A percentile compares a stretch with the other conserved stretches of the same genome.
Conservation (phyloP, 331 rosid species). For the Telfairia occidentalis region DNA sequence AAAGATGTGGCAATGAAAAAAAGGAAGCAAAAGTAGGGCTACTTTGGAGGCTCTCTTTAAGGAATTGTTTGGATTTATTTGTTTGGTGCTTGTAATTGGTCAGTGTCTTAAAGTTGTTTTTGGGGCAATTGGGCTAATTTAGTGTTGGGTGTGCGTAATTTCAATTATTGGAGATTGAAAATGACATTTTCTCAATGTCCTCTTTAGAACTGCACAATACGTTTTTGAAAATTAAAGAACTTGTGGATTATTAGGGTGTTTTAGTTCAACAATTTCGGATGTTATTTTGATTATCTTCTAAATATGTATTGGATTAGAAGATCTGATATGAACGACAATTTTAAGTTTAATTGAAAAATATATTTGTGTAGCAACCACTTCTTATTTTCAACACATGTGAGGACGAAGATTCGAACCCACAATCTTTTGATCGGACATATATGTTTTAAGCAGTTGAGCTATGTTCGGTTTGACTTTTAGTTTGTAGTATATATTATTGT, state of each 20-base stretch:
- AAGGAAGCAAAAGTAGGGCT: slow-evolving; percentile 3
- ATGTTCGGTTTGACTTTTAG: no score
- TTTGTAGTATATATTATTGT: no score
- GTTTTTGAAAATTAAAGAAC: neutral
- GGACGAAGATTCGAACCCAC: no score
- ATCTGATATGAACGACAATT: neutral
- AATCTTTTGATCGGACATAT: no score
- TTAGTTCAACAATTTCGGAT: neutral
- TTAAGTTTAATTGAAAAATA: neutral
- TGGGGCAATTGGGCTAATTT: neutral
- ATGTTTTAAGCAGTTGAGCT: no score
- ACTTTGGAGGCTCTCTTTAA: neutral
- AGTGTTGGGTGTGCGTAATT: neutral
- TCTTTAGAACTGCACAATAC: neutral
- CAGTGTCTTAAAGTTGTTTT: neutral
- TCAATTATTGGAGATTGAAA: slow-evolving; percentile 2
- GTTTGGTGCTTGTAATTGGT: neutral
- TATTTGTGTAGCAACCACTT: no score
- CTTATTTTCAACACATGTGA: no score
- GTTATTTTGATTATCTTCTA: neutral
- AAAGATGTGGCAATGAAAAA: neutral
- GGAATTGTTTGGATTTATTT: neutral
- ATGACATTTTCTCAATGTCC: neutral
- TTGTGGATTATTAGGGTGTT: neutral
- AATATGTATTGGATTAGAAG: neutral